Base-by-base conservation (phyloP, 2,329 filamentous ascomycete genomes). In the Taxawa tesnikishii region DNA sequence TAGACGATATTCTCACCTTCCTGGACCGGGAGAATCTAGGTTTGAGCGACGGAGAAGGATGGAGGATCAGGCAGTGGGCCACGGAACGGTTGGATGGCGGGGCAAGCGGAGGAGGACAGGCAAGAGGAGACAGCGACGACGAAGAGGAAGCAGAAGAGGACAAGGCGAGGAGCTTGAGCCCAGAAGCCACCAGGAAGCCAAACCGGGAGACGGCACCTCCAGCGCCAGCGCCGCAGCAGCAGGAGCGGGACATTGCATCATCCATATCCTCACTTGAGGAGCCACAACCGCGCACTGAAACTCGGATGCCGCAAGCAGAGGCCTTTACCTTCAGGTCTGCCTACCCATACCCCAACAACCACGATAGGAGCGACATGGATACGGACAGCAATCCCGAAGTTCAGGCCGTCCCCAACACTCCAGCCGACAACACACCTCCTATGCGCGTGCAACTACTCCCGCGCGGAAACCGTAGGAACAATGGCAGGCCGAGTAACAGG, bases 1-100 rank as follows among this genome's bases (percentile, higher is more conserved):
- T 98, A 23, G 84, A 94, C 42, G 88, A 96, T 44, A 64, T 98
- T 4, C 62, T 94, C n/a, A 59, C 68, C 11, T 92, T 93, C 44
- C 62, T 96, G 33, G 87, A 96, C 52, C 79, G 74, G 49, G 77
- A 85, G 50, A 75, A 83, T 41, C 66, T 93, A 34, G 84, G 83
- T 0, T 52, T 90, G 9, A 71, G 69, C 29, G 82, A 90, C 54
- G 83, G 83, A 10, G 87, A 94, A 54, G 83, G 73, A 6, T 75
- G 70, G 67, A 62, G 62, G 43, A 65, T 79, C 38, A 59, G 74
- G 40, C 70, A 74, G 51, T 79, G 74, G 74, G 76, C 74, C 1
- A 77, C 72, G 2, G 79, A 85, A 54, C 66, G 77, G 16, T 58
- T 82, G 12, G 75, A 83, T 32, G 75, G 76, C 16, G 65, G 70